Base-by-base conservation (phyloP, 306 rosid genomes). In the Cucumis melo region DNA sequence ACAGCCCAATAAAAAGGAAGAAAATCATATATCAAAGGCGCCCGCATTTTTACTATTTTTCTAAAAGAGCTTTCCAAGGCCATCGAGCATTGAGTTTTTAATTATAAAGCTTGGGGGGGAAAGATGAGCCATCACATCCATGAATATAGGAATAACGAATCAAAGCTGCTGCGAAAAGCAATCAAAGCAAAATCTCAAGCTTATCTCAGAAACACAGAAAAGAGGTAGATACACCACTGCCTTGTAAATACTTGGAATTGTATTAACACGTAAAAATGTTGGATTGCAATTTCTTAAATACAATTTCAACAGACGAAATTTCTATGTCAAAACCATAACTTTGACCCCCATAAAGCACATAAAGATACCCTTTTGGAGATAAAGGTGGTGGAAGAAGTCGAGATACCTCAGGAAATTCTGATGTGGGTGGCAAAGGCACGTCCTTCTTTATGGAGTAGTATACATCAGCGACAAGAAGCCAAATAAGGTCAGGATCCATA, bases 401-500 rank as follows among this genome's bases (percentile, higher is more conserved):
- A 19, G 76, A 74, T 24, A 94, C 80, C 58, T 68, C 83, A 0
- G 96, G 96, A 36, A 91, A 83, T 80, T 76, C 86, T 38, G 92
- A 71, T 42, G 75, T 73, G 16, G 89, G 93, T 1, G 91, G 90
- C 9, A 88, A 57, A 77, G 84, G 80, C 56, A 62, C 65, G 27
- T 85, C 81, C 19, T 83, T 87, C 81, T 80, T 87, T 80, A 65
- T 56, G 55, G 93, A 80, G 86, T 85, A 90, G 83, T 90, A 94
- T 50, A 91, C 81, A 80, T 94, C 98, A 27, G 95, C 97, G 39
- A 94, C 70, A 36, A 94, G 97, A 90, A 94, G 93, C 98, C 97
- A 94, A 73, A 91, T 80, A 38, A 91, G 97, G 89, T 94, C 98
- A 23, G 98, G 84, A 73, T 94, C 96, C 21, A 94, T 78, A 14